Evolutionary conservation across 1,284 basidiomycete genomes (phyloP).

Genomic region (Ceratobasidium papillatum): DNA sequence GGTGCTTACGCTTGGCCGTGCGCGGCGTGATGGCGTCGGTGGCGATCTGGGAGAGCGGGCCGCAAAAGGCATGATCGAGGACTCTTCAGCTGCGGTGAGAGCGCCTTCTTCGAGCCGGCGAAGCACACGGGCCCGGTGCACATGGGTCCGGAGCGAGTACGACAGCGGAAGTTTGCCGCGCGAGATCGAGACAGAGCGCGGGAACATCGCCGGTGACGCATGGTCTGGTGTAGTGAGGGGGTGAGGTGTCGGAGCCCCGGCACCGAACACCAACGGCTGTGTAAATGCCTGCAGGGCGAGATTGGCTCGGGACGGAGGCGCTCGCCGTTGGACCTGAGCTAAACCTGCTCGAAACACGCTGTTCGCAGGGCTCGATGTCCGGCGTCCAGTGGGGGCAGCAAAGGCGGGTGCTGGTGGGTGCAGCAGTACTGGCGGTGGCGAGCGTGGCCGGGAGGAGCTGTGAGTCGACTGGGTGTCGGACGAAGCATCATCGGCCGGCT

Average conservation of each 20-base stretch:
- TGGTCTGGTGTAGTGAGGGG: slow-evolving; percentile 16
- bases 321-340: slow-evolving; percentile 16
- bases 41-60: slow-evolving; percentile 49
- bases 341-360: slow-evolving; percentile 21
- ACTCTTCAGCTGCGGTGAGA: slow-evolving; percentile 58
- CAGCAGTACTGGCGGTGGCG: slow-evolving; percentile 4
- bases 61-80: slow-evolving; percentile 61
- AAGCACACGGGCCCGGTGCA: slow-evolving; percentile 64
- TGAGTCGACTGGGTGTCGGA: slow-evolving; percentile 21
- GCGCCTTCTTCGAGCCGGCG: slow-evolving; percentile 55
- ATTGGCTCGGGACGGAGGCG: slow-evolving; percentile 23
- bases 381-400: background rate
- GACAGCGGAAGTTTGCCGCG: slow-evolving; percentile 3
- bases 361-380: slow-evolving; percentile 24
- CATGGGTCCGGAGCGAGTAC: slow-evolving; percentile 39
- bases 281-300: slow-evolving; percentile 18
- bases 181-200: slow-evolving; percentile 13
- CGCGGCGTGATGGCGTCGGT: slow-evolving; percentile 46
- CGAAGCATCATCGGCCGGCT: slow-evolving; percentile 20
- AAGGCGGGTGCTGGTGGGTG: slow-evolving; percentile 4
- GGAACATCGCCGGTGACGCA: background rate
- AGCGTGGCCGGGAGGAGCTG: slow-evolving; percentile 22
- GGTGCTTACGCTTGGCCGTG: slow-evolving; percentile 48
- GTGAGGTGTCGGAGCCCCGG: background rate
- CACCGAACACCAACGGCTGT: slow-evolving; percentile 24